phyloP scores from a whole-genome alignment of 768 basidiomycete species.

The Suillus sp. region DNA sequence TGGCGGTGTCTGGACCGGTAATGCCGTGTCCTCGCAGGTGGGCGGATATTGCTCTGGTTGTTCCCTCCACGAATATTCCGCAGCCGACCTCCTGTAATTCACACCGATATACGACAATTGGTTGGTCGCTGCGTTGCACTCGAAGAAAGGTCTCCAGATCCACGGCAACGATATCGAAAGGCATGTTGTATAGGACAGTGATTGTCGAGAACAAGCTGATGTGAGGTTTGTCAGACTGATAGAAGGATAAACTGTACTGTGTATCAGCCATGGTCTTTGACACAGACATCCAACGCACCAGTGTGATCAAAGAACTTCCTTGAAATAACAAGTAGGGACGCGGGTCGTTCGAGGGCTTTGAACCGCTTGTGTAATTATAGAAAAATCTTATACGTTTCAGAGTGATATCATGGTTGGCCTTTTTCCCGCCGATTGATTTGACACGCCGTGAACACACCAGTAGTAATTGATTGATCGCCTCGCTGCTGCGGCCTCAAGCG shows the following conservation, averaged over 20 bases:
- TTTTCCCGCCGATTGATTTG: no score
- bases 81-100: background rate
- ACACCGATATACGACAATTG: background rate
- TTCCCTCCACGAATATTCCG: conserved; percentile 5
- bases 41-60: background rate
- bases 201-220: no score
- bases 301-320: background rate
- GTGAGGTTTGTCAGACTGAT: no score
- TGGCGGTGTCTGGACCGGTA: background rate
- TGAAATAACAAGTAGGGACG: background rate
- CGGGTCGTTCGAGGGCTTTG: background rate
- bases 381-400: no score
- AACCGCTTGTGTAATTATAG: background rate
- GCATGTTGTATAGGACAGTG: background rate
- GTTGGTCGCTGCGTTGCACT: background rate
- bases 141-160: background rate
- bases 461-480: no score
- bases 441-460: no score
- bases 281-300: background rate
- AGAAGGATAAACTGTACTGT: background rate
- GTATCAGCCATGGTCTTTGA: background rate
- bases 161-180: background rate
- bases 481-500: no score
- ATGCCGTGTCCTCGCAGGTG: conserved; percentile 15
- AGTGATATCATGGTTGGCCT: no score